Evolutionary conservation across 805 yeast species (phyloP), one percentile per base, ranked within the genome.

Genomic region (Ogataea nakhonphanomensis): DNA sequence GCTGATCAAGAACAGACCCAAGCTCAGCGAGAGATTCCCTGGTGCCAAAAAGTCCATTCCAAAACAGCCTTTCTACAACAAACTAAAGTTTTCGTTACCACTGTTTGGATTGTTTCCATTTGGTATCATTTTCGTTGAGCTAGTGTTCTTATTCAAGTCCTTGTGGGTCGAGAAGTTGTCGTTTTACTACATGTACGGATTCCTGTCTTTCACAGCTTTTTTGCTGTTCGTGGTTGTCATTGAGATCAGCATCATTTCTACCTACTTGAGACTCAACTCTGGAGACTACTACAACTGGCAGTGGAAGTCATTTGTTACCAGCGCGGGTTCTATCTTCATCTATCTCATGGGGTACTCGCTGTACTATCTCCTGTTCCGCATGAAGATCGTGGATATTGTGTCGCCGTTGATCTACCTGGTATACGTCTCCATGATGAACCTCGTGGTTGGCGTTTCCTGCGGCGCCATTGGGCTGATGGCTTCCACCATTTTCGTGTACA

Each of bases 111-210:
- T 81, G 14, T 71, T 84, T 35, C 95, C 96, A 25, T 88, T 86
- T 56, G 79, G 82, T 12, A 79, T 87, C 9, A 79, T 85, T n/a
- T 82, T 81, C 55, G 88, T 84, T 40, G 95, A 88, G 55, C 65
- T 88, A 44, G 63, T 79, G 40, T 82, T 79, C 58, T 72, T 86
- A 22, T 79, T 84, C 65, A 78, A 84, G 58, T 77, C 90, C 2
- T 67, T 86, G 8, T 86, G 95, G 91, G 66, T 81, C 43, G 89
- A 84, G 53, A 83, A 83, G 59, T 76, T 89, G 0, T 76, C 90
- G 3, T 84, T 79, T 54, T 84, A 84, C 61, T 84, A 80, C 66
- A 75, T 80, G 74, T 87, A 84, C 60, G 93, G 95, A 2, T 87
- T 85, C 55, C 65, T 88, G 15, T 69, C 82, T 15, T 64, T 78